Conservation (phyloP, 805 yeast genomes). For the Yamadazyma insecticola region DNA sequence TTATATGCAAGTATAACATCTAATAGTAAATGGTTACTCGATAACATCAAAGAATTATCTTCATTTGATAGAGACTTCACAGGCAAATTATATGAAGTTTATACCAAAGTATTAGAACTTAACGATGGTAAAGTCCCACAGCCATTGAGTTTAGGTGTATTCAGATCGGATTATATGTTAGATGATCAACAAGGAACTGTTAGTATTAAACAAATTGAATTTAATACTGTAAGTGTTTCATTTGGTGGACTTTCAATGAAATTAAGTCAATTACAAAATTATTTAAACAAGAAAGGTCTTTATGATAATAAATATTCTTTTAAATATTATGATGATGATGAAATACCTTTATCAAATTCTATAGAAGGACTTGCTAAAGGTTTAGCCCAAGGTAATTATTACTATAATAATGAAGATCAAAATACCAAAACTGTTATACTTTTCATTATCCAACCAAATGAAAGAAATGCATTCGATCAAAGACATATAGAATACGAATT, state of each 20-base stretch:
- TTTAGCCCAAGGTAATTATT: constrained; percentile 57
- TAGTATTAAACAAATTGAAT: constrained; percentile 86
- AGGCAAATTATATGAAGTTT: constrained; percentile 64
- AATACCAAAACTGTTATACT: constrained; percentile 51
- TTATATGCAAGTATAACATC: constrained; percentile 67
- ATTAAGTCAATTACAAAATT: constrained; percentile 72
- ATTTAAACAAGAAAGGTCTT: constrained; percentile 54
- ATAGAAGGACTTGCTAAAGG: constrained; percentile 59
- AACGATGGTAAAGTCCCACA: constrained; percentile 49
- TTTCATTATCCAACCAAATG: constrained; percentile 79
- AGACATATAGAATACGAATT: constrained; percentile 73
- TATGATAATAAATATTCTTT: constrained; percentile 43
- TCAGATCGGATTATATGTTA: constrained; percentile 83
- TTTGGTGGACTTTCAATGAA: constrained; percentile 87
- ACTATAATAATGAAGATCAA: constrained; percentile 41
- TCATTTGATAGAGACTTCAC: constrained; percentile 72
- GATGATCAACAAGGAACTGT: constrained; percentile 22
- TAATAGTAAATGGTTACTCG: constrained; percentile 56
- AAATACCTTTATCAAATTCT: constrained; percentile 68
- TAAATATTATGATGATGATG: constrained; percentile 41
- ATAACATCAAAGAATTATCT: constrained; percentile 51
- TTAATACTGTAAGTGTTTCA: constrained; percentile 92
- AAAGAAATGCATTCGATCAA: constrained; percentile 90
- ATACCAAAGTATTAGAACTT: constrained; percentile 42
- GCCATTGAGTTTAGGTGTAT: constrained; percentile 72